Evolutionary conservation across 805 yeast species (phyloP).

Genomic region (Spathaspora hagerdaliae): DNA sequence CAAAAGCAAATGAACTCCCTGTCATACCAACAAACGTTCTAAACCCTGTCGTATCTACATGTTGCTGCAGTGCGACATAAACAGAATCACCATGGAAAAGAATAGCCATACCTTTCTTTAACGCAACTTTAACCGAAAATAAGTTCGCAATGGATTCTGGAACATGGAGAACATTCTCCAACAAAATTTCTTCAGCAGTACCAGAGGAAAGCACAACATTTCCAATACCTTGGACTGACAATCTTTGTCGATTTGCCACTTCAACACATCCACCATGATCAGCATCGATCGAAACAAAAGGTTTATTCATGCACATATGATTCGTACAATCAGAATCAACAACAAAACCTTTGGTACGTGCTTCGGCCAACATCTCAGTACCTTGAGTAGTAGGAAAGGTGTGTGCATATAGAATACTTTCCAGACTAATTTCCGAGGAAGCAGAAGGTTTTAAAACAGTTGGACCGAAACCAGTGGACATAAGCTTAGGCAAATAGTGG

Average conservation of each 20-base stretch:
- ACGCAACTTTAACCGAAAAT: not conserved
- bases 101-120: not conserved
- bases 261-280: not conserved
- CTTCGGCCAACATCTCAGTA: too few species aligned
- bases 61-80: not conserved
- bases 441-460: too few species aligned
- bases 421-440: too few species aligned
- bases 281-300: not conserved
- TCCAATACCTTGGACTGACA: not conserved
- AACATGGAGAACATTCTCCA: not conserved
- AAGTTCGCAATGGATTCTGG: not conserved
- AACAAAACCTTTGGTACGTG: not conserved
- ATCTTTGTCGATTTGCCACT: not conserved
- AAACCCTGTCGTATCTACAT: not conserved
- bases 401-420: too few species aligned
- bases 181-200: not conserved
- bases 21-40: not conserved
- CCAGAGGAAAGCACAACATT: not conserved
- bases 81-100: not conserved
- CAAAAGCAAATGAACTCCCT: not conserved
- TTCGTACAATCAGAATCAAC: not conserved
- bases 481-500: too few species aligned
- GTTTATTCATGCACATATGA: not conserved
- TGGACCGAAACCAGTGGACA: too few species aligned
- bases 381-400: too few species aligned